phyloP scores from a whole-genome alignment of 345 rosid genomes.

The Lenwebbia sp. region DNA sequence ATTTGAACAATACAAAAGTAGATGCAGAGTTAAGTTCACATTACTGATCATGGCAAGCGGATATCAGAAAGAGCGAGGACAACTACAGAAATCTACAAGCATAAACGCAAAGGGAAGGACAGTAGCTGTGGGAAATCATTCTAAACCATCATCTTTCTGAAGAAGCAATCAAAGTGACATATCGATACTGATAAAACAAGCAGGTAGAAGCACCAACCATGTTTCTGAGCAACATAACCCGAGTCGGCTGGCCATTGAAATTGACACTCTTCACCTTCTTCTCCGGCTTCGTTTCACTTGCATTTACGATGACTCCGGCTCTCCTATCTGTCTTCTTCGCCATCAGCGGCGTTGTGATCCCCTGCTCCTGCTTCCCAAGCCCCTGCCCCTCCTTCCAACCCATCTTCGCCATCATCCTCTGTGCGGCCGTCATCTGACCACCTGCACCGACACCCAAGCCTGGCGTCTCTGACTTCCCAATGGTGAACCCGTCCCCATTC shows the following conservation, averaged over 20 bases:
- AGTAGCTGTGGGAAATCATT: background rate
- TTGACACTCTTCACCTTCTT: constrained; percentile 91
- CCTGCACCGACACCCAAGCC: constrained; percentile 96
- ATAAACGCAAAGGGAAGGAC: background rate
- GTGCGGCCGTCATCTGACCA: constrained; percentile 99
- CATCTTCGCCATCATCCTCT: constrained; percentile 99
- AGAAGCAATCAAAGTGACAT: background rate
- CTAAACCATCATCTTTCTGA: background rate
- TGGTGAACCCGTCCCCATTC: constrained; percentile 45
- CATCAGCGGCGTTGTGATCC: constrained; percentile 94
- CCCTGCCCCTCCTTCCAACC: constrained; percentile 99
- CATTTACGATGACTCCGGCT: constrained; percentile 97
- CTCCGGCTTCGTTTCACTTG: constrained; percentile 64
- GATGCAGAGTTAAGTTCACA: background rate
- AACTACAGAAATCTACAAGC: background rate
- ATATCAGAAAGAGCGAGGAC: background rate
- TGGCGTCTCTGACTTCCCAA: constrained; percentile 78
- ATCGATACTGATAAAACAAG: background rate
- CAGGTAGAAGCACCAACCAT: constrained; percentile 41
- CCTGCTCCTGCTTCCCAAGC: constrained; percentile 91
- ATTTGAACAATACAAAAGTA: background rate
- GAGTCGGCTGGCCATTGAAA: constrained; percentile 76
- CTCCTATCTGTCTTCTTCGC: constrained; percentile 96
- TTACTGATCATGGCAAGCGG: background rate
- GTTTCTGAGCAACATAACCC: constrained; percentile 79